These are phyloP conservation scores for Pythium coloratum DNA, from an alignment of 352 stramenopile genomes.

Conservation along the genomic window DNA sequence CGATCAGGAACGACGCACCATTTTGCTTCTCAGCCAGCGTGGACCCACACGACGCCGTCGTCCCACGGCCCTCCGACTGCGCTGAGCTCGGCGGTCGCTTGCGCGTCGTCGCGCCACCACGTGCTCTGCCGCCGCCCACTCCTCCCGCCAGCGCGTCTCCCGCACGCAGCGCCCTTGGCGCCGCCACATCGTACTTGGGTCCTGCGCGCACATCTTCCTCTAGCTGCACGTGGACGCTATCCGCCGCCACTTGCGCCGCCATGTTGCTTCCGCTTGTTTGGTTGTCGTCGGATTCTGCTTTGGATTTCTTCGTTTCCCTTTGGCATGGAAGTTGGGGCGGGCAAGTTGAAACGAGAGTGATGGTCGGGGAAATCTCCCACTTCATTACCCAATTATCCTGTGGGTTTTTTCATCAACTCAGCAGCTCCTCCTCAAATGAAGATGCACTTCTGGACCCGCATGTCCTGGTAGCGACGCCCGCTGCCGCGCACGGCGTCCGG, in stretches of 20 bases:
- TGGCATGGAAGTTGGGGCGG: constrained; percentile 9
- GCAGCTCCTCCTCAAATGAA: constrained; percentile 46
- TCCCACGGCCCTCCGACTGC: background rate
- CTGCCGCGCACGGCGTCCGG: constrained; percentile 19
- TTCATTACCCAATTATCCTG: constrained; percentile 14
- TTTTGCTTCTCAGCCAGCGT: constrained; percentile 23
- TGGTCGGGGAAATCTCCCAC: constrained; percentile 28
- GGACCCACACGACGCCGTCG: constrained; percentile 11
- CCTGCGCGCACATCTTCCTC: constrained; percentile 28
- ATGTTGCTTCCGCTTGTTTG: constrained; percentile 2
- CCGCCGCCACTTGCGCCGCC: background rate
- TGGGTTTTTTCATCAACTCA: background rate
- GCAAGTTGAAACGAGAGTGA: constrained; percentile 18
- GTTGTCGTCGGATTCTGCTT: background rate
- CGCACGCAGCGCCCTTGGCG: constrained; percentile 24
- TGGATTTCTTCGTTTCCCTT: constrained; percentile 1
- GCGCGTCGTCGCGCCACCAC: background rate
- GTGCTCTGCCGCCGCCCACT: background rate
- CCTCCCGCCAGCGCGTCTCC: constrained; percentile 12
- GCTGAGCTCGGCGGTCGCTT: constrained; percentile 2
- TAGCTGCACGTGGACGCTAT: constrained; percentile 32
- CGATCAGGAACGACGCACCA: constrained; percentile 56
- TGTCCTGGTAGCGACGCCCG: constrained; percentile 34
- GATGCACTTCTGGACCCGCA: constrained; percentile 76
- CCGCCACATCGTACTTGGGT: constrained; percentile 37